These are phyloP conservation scores for Gossypium thurberi DNA, from an alignment of 345 rosid genomes.

Conservation along the genomic window DNA sequence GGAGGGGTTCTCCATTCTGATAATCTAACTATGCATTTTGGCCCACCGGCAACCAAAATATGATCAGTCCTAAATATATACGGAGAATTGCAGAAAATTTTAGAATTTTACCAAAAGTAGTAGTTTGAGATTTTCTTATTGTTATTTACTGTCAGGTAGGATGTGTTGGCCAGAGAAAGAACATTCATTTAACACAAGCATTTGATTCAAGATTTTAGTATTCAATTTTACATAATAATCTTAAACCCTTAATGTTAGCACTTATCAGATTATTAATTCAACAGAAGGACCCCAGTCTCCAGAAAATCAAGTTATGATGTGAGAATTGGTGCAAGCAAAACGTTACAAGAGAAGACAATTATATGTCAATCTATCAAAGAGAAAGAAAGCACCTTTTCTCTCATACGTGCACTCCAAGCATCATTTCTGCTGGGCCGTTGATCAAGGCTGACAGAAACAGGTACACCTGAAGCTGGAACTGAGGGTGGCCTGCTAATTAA, in stretches of 20 bases:
- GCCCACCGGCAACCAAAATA: background rate
- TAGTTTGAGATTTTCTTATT: background rate
- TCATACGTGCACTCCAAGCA: slow-evolving; percentile 98
- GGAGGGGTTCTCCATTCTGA: background rate
- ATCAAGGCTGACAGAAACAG: slow-evolving; percentile 72
- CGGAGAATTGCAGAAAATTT: background rate
- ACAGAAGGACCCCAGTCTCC: background rate
- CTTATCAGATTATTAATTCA: background rate
- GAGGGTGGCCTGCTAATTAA: slow-evolving; percentile 57
- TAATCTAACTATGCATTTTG: background rate
- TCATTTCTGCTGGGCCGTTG: slow-evolving; percentile 90
- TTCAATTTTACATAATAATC: background rate
- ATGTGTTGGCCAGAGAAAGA: background rate
- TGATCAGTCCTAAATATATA: background rate
- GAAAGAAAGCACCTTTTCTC: slow-evolving; percentile 69
- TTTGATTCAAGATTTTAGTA: background rate
- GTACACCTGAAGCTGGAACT: slow-evolving; percentile 66
- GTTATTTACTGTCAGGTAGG: background rate
- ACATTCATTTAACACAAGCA: background rate
- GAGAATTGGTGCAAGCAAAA: background rate
- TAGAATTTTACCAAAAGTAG: background rate
- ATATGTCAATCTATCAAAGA: background rate
- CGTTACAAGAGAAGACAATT: background rate
- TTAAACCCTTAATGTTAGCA: background rate
- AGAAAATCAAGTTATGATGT: background rate